Conservation (phyloP, 75 land plant species). For the Larix kaempferi region DNA sequence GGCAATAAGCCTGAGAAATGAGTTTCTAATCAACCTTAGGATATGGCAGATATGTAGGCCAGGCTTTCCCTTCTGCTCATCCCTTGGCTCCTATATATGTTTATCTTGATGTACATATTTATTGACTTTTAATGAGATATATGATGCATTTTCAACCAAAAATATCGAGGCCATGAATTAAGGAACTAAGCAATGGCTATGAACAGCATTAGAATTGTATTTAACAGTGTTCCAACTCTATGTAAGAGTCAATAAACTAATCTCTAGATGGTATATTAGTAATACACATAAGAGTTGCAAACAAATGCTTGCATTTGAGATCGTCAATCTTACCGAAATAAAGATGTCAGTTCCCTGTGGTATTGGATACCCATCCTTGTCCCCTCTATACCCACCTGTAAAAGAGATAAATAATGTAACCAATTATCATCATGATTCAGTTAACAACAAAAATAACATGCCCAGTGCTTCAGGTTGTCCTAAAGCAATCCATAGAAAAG, state of each 20-base stretch:
- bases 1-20: too few species aligned
- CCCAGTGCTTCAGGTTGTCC: background rate
- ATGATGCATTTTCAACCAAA: too few species aligned
- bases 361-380: slow-evolving; percentile 73
- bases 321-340: slow-evolving; percentile 67
- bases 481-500: background rate
- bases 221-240: background rate
- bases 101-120: too few species aligned
- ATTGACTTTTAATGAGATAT: too few species aligned
- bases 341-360: slow-evolving; percentile 95
- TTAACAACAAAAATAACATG: background rate
- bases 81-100: too few species aligned
- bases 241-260: background rate
- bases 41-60: too few species aligned
- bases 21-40: too few species aligned
- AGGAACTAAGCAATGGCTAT: too few species aligned
- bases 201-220: background rate
- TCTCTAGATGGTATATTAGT: background rate
- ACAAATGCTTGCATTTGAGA: background rate
- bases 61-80: too few species aligned
- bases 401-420: background rate
- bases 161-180: too few species aligned
- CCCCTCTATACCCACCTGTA: slow-evolving; percentile 91
- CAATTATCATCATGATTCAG: background rate
- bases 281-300: background rate